These are phyloP conservation scores for Umbilicus rupestris DNA, from an alignment of 164 flowering plant species.

Conservation along the genomic window DNA sequence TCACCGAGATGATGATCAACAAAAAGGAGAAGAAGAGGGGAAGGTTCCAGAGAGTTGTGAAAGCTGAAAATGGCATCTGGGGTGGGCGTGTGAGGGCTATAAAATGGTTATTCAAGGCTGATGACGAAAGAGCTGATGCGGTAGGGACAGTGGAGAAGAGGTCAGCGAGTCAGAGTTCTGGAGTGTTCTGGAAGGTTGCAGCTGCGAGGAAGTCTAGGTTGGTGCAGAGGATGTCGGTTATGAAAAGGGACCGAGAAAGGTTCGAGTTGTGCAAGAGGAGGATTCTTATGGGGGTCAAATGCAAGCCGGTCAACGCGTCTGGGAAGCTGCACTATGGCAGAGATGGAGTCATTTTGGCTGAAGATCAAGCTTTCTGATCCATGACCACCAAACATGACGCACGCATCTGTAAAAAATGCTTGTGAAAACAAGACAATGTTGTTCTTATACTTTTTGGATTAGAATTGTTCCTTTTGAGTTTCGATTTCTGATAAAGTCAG, in stretches of 20 bases:
- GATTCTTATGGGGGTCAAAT: slow-evolving; percentile 52
- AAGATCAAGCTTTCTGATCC: not conserved
- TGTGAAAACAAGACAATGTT: not conserved
- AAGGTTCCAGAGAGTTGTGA: not conserved
- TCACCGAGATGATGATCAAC: not conserved
- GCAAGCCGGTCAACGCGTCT: slow-evolving; percentile 35
- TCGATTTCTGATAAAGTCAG: too few species aligned
- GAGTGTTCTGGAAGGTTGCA: not conserved
- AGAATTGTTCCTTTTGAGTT: too few species aligned
- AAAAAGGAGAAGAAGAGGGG: not conserved
- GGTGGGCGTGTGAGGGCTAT: not conserved
- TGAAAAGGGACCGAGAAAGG: slow-evolving; percentile 6
- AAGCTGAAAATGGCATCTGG: not conserved
- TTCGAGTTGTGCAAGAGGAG: slow-evolving; percentile 55
- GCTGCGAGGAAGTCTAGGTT: not conserved
- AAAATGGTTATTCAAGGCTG: not conserved
- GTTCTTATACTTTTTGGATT: too few species aligned
- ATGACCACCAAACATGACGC: not conserved
- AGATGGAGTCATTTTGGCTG: slow-evolving; percentile 23
- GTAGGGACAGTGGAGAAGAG: not conserved
- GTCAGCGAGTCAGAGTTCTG: not conserved
- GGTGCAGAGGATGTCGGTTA: not conserved
- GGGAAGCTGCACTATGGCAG: slow-evolving; percentile 29
- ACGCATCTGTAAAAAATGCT: not conserved
- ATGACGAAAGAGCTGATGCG: not conserved